Evolutionary conservation across 345 rosid species (phyloP).

Genomic region (Schrenkiella parvula): DNA sequence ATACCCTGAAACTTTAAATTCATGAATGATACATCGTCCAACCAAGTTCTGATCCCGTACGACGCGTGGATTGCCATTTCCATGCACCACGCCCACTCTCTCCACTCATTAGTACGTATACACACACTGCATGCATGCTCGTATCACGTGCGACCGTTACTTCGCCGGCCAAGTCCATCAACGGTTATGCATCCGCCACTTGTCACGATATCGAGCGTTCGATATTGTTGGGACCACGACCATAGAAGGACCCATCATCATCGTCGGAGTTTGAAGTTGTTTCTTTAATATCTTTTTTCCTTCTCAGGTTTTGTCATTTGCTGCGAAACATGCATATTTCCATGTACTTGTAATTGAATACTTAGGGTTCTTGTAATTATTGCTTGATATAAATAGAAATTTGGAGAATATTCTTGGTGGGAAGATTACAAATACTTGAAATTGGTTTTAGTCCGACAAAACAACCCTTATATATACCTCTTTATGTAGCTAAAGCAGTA

Average conservation of each 20-base stretch:
- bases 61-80: conserved; percentile 49
- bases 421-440: conserved; percentile 35
- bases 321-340: conserved; percentile 25
- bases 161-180: conserved; percentile 16
- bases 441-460: conserved; percentile 29
- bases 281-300: background rate
- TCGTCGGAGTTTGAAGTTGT: conserved; percentile 14
- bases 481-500: conserved; percentile 17
- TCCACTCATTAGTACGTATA: conserved; percentile 31
- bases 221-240: conserved; percentile 23
- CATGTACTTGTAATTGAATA: conserved; percentile 24
- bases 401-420: conserved; percentile 32
- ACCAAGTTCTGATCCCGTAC: conserved; percentile 35
- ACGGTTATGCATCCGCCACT: background rate
- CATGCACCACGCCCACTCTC: conserved; percentile 37
- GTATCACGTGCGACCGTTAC: conserved; percentile 40
- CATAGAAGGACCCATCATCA: conserved; percentile 16
- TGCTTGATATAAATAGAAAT: conserved; percentile 24
- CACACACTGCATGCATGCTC: conserved; percentile 40
- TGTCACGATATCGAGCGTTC: background rate
- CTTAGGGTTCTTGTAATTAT: conserved; percentile 27
- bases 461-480: conserved; percentile 21
- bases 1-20: conserved; percentile 14
- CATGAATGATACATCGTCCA: conserved; percentile 31
- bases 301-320: conserved; percentile 31